phyloP scores from a whole-genome alignment of 495 filamentous ascomycete species.

The Neurospora pannonica region DNA sequence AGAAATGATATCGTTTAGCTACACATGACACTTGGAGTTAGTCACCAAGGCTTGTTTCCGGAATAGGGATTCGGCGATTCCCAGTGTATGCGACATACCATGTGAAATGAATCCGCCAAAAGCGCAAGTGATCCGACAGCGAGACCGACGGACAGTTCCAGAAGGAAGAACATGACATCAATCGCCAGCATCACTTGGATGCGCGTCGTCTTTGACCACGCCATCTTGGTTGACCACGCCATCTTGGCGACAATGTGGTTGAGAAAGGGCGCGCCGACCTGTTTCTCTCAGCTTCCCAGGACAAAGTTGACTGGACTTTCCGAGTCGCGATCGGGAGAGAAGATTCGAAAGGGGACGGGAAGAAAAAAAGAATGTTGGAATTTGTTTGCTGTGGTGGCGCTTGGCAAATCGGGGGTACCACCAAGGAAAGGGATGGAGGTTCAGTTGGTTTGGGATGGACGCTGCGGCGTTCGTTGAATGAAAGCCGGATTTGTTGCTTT shows the following conservation, averaged over 20 bases:
- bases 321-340: not conserved
- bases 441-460: not conserved
- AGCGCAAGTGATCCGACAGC: slow-evolving; percentile 82
- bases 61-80: not conserved
- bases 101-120: slow-evolving; percentile 95
- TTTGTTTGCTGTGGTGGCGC: not conserved
- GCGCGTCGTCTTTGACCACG: slow-evolving; percentile 81
- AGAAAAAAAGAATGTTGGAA: not conserved
- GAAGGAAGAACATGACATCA: slow-evolving; percentile 77
- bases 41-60: not conserved
- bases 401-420: not conserved
- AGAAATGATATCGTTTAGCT: slow-evolving; percentile 95
- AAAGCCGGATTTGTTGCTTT: not conserved
- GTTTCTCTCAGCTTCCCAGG: not conserved
- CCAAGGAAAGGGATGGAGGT: not conserved
- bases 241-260: slow-evolving; percentile 34
- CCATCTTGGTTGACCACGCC: slow-evolving; percentile 83
- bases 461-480: not conserved
- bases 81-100: slow-evolving; percentile 46
- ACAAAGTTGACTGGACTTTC: not conserved
- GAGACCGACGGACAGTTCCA: slow-evolving; percentile 81
- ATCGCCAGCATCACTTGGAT: slow-evolving; percentile 89
- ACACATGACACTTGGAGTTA: not conserved
- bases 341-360: not conserved
- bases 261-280: not conserved